These are phyloP conservation scores for Saussurea involucrata DNA, from an alignment of 129 eudicot species.

Conservation along the genomic window DNA sequence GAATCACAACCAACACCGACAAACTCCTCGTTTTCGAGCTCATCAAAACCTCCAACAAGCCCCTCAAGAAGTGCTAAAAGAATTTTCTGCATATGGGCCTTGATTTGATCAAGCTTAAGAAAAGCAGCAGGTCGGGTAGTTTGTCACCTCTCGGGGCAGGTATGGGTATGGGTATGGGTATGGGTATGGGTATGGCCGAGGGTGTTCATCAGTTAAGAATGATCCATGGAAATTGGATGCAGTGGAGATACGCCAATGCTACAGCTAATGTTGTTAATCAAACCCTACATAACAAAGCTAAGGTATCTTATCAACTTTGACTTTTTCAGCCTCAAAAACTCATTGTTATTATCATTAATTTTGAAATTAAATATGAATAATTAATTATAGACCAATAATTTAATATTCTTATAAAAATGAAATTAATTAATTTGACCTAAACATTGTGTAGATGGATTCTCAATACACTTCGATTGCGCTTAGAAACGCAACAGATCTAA, in stretches of 20 bases:
- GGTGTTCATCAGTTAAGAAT: constrained; percentile 54
- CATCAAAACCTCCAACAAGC: constrained; percentile 68
- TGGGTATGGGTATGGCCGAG: constrained; percentile 14
- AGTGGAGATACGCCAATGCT: constrained; percentile 71
- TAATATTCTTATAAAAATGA: too few species aligned
- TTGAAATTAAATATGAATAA: not conserved
- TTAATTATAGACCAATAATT: too few species aligned
- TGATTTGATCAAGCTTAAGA: constrained; percentile 61
- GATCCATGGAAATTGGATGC: constrained; percentile 48
- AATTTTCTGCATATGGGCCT: constrained; percentile 54
- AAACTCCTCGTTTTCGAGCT: constrained; percentile 14
- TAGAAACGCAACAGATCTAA: constrained; percentile 48
- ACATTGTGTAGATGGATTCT: constrained; percentile 52
- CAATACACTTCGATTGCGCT: constrained; percentile 35
- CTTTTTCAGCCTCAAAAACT: constrained; percentile 29
- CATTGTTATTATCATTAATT: too few species aligned
- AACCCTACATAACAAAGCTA: constrained; percentile 31
- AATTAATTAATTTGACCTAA: too few species aligned
- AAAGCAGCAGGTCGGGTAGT: constrained; percentile 25
- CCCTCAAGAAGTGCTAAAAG: constrained; percentile 43
- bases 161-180: too few species aligned
- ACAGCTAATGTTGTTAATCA: constrained; percentile 42
- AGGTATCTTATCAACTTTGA: constrained; percentile 45
- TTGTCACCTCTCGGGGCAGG: constrained; percentile 37
- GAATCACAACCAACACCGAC: constrained; percentile 23